Base-by-base conservation (phyloP, 805 yeast species). In the Nakazawaea laoshanensis region DNA sequence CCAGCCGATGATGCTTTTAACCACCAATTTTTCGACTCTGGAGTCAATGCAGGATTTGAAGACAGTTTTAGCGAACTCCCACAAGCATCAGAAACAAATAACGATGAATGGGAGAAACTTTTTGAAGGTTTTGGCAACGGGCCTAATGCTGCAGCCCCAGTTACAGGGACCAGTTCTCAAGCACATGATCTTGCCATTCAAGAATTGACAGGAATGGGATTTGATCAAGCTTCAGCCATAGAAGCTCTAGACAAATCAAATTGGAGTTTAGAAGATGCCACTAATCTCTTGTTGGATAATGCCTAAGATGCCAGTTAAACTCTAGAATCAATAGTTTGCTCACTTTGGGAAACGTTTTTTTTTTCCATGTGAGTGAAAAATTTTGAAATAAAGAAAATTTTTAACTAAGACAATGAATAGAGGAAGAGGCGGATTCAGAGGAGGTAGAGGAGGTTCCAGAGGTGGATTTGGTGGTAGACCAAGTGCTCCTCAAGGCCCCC, bases 91-190 rank as follows among this genome's bases (percentile, higher is more conserved):
- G 59, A 57, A 39, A 55, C 48, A 38, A 59, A 55, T 19, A 69
- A 65, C 33, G 94, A 85, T 47, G 96, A 87, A 53, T 87, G 96
- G 96, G 95, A 87, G 48, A 88, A 85, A 57, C 68, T 87, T 17
- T 87, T 87, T 60, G 89, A 94, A 3, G 95, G 94, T 0, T 82
- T 84, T 51, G 88, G 89, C 12, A 80, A 79, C 42, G 65, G 53
- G 42, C 42, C 36, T 16, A 18, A 48, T 33, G 42, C 47, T 19
- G 18, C 42, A 9, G 18, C 18, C 7, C 22, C 30, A 16, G 22
- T n/a, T 4, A 12, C 12, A 8, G 30, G 22, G 14, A 22, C 27
- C 1, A 41, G 34, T 29, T 31, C 47, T 8, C 57, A 53, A 32
- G 43, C 56, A 7, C 61, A 55, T 30, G 45, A 47, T 3, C 48